These are phyloP conservation scores for Dendrothele bispora DNA, from an alignment of 768 basidiomycete genomes.

Conservation along the genomic window DNA sequence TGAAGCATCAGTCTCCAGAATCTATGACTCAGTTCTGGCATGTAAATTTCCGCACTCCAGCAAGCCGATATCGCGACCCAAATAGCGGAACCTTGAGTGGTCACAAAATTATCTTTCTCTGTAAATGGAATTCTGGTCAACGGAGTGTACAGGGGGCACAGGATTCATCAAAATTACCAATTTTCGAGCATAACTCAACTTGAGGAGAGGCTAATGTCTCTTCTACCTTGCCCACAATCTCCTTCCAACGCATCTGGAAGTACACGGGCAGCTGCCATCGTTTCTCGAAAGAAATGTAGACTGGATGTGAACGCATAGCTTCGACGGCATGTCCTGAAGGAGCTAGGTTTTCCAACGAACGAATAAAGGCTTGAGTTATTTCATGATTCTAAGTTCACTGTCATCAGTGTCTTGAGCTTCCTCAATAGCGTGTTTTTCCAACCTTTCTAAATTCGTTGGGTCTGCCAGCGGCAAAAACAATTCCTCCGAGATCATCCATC, in stretches of 20 bases:
- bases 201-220: conserved; percentile 49
- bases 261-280: conserved; percentile 97
- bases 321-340: conserved; percentile 72
- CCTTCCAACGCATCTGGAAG: conserved; percentile 97
- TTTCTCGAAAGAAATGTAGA: conserved; percentile 71
- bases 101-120: conserved; percentile 45
- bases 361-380: conserved; percentile 79
- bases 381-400: conserved; percentile 67
- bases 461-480: conserved; percentile 89
- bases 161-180: conserved; percentile 33
- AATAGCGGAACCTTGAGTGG: conserved; percentile 62
- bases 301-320: conserved; percentile 69
- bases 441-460: conserved; percentile 91
- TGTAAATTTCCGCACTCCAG: conserved; percentile 86
- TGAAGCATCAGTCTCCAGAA: conserved; percentile 95
- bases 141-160: neutral
- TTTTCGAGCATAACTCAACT: conserved; percentile 39
- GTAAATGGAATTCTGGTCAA: conserved; percentile 12
- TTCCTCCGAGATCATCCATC: conserved; percentile 78
- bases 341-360: conserved; percentile 77
- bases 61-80: conserved; percentile 76
- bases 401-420: conserved; percentile 6
- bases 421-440: conserved; percentile 14
- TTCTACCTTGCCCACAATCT: conserved; percentile 80
- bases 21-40: conserved; percentile 76